A percentile compares a stretch with the other conserved stretches of the same genome.
These are phyloP conservation scores for Baorangia bicolor DNA, from an alignment of 768 basidiomycete species.

Conservation along the genomic window DNA sequence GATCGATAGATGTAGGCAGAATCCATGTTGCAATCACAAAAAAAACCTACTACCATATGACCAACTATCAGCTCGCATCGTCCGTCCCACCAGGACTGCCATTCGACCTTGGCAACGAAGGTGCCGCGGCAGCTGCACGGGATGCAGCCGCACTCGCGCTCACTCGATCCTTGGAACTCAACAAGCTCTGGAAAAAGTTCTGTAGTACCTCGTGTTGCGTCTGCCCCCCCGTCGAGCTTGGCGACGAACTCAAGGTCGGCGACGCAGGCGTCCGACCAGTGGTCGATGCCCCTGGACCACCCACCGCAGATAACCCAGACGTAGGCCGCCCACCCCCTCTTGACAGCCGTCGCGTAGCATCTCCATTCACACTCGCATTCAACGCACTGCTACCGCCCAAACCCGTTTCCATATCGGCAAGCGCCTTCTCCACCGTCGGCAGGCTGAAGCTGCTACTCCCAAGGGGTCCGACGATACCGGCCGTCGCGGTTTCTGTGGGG, in stretches of 20 bases:
- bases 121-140: conserved; percentile 9
- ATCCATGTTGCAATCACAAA: neutral
- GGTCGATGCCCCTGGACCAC: conserved; percentile 33
- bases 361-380: conserved; percentile 35
- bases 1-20: neutral
- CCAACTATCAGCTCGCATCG: conserved; percentile 33
- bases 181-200: conserved; percentile 82
- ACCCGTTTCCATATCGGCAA: conserved; percentile 83
- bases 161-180: conserved; percentile 65
- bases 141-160: conserved; percentile 35
- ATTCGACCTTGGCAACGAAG: conserved; percentile 32
- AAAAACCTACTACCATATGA: neutral
- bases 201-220: conserved; percentile 82
- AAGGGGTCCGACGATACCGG: conserved; percentile 90
- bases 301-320: conserved; percentile 40
- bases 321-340: conserved; percentile 27
- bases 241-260: conserved; percentile 36
- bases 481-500: conserved; percentile 56
- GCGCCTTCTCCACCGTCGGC: conserved; percentile 84
- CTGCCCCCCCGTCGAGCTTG: conserved; percentile 54
- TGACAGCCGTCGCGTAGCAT: conserved; percentile 36
- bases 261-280: conserved; percentile 39
- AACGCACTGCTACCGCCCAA: conserved; percentile 34
- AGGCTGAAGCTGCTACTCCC: conserved; percentile 82
- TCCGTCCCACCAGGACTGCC: conserved; percentile 38